Evolutionary conservation across 495 filamentous ascomycete species (phyloP).

Genomic region (Xylaria palmicola): DNA sequence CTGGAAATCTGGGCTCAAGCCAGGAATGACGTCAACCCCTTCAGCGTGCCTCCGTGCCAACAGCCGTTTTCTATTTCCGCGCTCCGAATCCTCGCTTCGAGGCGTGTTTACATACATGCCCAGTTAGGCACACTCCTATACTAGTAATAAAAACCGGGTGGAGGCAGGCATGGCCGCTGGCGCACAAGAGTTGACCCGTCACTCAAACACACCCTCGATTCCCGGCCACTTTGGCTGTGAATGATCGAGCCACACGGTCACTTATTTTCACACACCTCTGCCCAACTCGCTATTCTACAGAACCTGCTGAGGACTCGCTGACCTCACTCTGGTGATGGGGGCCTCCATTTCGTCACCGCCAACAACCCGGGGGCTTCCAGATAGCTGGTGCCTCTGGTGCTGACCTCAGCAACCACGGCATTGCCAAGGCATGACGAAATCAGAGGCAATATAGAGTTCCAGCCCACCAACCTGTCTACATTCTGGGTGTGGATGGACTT

Average conservation of each 20-base stretch:
- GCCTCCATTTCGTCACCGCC: not conserved
- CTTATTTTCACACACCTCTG: no score
- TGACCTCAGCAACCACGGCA: not conserved
- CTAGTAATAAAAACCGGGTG: no score
- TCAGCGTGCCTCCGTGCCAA: not conserved
- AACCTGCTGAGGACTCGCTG: no score
- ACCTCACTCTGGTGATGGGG: no score
- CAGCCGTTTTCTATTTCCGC: not conserved
- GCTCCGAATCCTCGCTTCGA: not conserved
- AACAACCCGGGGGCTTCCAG: not conserved
- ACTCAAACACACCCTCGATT: no score
- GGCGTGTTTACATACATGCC: no score
- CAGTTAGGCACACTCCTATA: no score
- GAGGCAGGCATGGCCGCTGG: no score
- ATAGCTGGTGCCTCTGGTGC: not conserved
- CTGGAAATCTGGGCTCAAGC: not conserved
- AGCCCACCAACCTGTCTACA: not conserved
- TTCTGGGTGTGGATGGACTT: not conserved
- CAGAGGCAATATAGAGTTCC: conserved; percentile 2
- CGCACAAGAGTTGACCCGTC: no score
- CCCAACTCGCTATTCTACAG: no score
- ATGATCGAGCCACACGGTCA: no score
- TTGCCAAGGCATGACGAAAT: conserved; percentile 2
- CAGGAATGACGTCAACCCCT: conserved; percentile 3
- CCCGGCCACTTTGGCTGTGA: no score